Conservation (phyloP, 1,284 basidiomycete genomes). For the Trichosporon asahii region DNA sequence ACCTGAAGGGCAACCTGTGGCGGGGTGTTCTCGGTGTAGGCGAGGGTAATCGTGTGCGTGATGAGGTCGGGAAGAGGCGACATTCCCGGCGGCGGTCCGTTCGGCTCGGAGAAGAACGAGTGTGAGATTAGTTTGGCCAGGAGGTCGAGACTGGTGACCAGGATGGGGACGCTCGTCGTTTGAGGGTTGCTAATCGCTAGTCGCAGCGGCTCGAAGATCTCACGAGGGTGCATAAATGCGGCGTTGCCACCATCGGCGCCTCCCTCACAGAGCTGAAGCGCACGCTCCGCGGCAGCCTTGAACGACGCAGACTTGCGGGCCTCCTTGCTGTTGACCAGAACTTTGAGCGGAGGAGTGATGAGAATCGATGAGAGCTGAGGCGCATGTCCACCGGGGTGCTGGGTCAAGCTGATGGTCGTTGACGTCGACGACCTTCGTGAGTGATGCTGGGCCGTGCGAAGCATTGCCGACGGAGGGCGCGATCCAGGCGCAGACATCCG, state of each 20-base stretch:
- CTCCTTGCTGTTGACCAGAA: constrained; percentile 82
- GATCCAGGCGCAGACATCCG: constrained; percentile 19
- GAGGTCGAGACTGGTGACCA: constrained; percentile 92
- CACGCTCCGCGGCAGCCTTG: constrained; percentile 73
- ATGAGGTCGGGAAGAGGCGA: constrained; percentile 83
- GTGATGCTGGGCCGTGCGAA: constrained; percentile 24
- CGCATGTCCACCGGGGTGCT: constrained; percentile 22
- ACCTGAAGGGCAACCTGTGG: constrained; percentile 90
- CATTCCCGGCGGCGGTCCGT: constrained; percentile 56
- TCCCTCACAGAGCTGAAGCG: constrained; percentile 74
- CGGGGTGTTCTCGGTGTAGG: constrained; percentile 79
- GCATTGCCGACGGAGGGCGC: constrained; percentile 24
- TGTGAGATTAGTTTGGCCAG: constrained; percentile 94
- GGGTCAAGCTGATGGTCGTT: constrained; percentile 39
- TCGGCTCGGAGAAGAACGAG: constrained; percentile 74
- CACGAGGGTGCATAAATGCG: constrained; percentile 59
- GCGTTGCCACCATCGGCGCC: constrained; percentile 61
- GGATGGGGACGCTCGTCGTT: constrained; percentile 82
- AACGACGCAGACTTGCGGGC: constrained; percentile 78
- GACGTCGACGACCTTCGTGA: constrained; percentile 37
- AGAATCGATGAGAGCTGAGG: constrained; percentile 54
- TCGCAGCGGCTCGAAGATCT: constrained; percentile 87
- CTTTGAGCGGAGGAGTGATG: constrained; percentile 79
- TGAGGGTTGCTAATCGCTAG: constrained; percentile 72
- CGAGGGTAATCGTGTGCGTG: constrained; percentile 87